Percentiles rank a stretch among this genome's conserved stretches.
phyloP scores from a whole-genome alignment of 352 stramenopile genomes.

The Phytophthora meadii region DNA sequence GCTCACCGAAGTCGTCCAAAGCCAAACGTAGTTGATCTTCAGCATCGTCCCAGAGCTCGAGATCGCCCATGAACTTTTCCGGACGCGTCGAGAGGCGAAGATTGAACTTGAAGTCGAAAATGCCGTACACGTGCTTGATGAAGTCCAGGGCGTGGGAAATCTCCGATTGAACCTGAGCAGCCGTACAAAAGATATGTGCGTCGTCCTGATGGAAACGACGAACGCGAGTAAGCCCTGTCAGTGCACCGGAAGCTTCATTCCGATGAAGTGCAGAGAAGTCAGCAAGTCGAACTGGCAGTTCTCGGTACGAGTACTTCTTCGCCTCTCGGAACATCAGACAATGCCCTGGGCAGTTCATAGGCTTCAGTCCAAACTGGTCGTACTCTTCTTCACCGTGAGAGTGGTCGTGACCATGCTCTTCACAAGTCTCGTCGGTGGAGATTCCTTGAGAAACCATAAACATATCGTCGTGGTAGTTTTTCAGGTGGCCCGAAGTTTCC shows the following conservation, averaged over 20 bases:
- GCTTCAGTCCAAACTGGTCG: constrained; percentile 97
- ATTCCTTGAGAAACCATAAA: constrained; percentile 90
- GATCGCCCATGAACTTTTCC: constrained; percentile 94
- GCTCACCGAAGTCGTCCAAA: constrained; percentile 71
- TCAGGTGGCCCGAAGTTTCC: constrained; percentile 96
- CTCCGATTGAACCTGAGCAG: constrained; percentile 95
- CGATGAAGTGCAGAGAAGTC: constrained; percentile 96
- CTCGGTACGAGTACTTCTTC: constrained; percentile 94
- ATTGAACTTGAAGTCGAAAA: constrained; percentile 97
- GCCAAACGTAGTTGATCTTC: constrained; percentile 76
- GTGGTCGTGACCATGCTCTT: constrained; percentile 29
- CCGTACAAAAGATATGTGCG: constrained; percentile 98
- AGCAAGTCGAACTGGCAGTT: constrained; percentile 94
- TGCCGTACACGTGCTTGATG: constrained; percentile 93
- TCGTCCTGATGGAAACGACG: constrained; percentile 99
- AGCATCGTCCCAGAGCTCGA: constrained; percentile 95
- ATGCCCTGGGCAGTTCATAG: constrained; percentile 99
- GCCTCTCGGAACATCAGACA: constrained; percentile 97
- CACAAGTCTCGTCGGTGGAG: constrained; percentile 30
- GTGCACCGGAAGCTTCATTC: constrained; percentile 95
- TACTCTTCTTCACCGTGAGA: constrained; percentile 41
- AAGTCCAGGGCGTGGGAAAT: constrained; percentile 95
- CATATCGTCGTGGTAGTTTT: constrained; percentile 98
- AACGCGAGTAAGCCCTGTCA: constrained; percentile 97
- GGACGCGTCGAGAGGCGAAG: constrained; percentile 93